Base-by-base conservation (phyloP, 1,284 basidiomycete species). In the Marasmius fiardii region DNA sequence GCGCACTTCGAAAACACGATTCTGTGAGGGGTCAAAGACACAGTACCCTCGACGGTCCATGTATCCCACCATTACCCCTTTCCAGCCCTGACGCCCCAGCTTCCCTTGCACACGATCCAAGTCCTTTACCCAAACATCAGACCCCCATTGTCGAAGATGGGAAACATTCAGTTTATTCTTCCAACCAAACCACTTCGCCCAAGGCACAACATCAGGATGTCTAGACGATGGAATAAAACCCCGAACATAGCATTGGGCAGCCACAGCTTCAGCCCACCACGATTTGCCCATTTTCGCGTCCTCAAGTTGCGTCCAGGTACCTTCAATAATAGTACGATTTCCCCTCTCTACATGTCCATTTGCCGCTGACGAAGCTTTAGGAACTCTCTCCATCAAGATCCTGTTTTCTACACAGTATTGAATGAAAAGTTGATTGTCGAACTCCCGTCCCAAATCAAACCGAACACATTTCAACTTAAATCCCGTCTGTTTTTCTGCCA, bases 21-120 rank as follows among this genome's bases (percentile, higher is more conserved):
- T 20, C 3, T 52, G 55, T n/a, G 4, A 10, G 0, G 39, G 48
- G 35, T 61, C 58, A 7, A 18, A 59, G 0, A 61, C 35, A 0
- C 55, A 20, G 21, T 61, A 61, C 3, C 58, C 60, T 6, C 52
- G 54, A 0, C 52, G 21, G 0, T 55, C 60, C 51, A 61, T 52
- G 23, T 61, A 61, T n/a, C 58, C 58, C 3, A 61, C 52, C 51
- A 61, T 54, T n/a, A 41, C 26, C 1, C 60, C 58, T 26, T 57
- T 35, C 60, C 59, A 61, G 5, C 37, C 26, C 31, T 61, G 58
- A n/a, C 44, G 7, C 2, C 58, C 54, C n/a, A 59, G 52, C 44
- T 61, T 61, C 33, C 60, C 57, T 18, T 52, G 43, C 4, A 18
- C 7, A 0, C 21, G 35, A 12, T 61, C 59, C 4, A 61, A 33